phyloP scores from a whole-genome alignment of 2,329 filamentous ascomycete genomes.

The Ceratocystis eucalypticola region DNA sequence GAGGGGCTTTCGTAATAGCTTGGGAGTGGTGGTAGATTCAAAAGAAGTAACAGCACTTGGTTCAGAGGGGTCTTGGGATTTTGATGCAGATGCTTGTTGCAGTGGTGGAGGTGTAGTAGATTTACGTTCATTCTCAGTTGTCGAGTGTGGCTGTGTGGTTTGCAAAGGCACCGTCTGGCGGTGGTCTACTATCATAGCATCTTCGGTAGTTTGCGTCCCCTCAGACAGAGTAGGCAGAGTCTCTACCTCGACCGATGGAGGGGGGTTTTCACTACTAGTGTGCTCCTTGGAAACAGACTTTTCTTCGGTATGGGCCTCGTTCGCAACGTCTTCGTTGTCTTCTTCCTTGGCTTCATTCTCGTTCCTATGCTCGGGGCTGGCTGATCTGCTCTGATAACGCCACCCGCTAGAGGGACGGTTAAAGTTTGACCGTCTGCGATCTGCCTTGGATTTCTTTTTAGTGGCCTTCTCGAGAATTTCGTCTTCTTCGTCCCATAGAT shows the following conservation, averaged over 20 bases:
- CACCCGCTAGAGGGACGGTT: slow-evolving; percentile 54
- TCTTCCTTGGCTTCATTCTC: slow-evolving; percentile 20
- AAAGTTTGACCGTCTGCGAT: slow-evolving; percentile 20
- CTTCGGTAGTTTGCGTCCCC: neutral
- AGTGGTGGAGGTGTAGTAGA: neutral
- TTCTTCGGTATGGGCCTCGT: neutral
- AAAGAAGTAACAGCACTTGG: neutral
- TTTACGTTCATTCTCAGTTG: neutral
- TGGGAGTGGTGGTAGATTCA: neutral
- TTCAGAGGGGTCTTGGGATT: neutral
- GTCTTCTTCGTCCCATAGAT: slow-evolving; percentile 55
- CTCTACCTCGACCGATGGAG: neutral
- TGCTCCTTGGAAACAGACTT: neutral
- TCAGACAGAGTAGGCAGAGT: neutral
- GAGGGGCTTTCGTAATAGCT: neutral
- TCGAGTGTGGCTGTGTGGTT: neutral
- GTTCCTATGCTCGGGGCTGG: slow-evolving; percentile 45
- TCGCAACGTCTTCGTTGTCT: neutral
- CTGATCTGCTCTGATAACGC: slow-evolving; percentile 59
- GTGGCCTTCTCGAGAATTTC: slow-evolving; percentile 29
- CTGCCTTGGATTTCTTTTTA: slow-evolving; percentile 42
- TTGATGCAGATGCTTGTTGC: neutral
- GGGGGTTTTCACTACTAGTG: neutral
- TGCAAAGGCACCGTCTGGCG: neutral
- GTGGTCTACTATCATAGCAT: neutral